These are phyloP conservation scores for Tinospora cordifolia DNA, from an alignment of 164 flowering plant species.

Conservation along the genomic window DNA sequence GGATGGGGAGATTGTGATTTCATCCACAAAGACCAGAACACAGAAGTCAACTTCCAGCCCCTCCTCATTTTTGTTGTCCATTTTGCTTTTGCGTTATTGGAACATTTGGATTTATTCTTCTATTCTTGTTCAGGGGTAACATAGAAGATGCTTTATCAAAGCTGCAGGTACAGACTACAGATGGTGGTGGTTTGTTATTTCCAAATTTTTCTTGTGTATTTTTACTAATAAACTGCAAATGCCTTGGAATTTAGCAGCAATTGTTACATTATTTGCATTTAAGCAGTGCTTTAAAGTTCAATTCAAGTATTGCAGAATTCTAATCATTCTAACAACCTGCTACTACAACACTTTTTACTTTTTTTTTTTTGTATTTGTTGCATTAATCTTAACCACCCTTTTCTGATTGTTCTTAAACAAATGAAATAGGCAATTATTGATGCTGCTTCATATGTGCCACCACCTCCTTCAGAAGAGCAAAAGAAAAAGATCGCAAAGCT, in stretches of 20 bases:
- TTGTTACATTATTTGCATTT: background rate
- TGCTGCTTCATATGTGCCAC: conserved; percentile 95
- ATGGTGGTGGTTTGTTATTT: background rate
- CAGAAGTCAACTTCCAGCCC: conserved; percentile 54
- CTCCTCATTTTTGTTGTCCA: conserved; percentile 12
- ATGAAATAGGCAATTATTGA: conserved; percentile 74
- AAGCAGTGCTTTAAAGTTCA: background rate
- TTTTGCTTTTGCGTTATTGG: conserved; percentile 10
- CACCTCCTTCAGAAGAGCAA: conserved; percentile 92
- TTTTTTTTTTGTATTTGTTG: background rate
- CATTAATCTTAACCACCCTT: background rate
- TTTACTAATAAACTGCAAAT: background rate
- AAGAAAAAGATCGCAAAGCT: conserved; percentile 76
- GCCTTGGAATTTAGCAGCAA: background rate
- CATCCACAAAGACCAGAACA: conserved; percentile 93
- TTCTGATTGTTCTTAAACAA: background rate
- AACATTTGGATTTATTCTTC: conserved; percentile 17
- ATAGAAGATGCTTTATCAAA: conserved; percentile 84
- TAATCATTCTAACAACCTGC: background rate
- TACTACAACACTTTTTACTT: background rate
- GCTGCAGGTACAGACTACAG: conserved; percentile 65
- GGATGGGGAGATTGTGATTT: conserved; percentile 90
- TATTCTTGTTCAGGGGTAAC: conserved; percentile 68
- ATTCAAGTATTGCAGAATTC: background rate
- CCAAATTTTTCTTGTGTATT: too few species aligned